Evolutionary conservation across 2,329 filamentous ascomycete species (phyloP).

Genomic region (Lachnellula willkommii): DNA sequence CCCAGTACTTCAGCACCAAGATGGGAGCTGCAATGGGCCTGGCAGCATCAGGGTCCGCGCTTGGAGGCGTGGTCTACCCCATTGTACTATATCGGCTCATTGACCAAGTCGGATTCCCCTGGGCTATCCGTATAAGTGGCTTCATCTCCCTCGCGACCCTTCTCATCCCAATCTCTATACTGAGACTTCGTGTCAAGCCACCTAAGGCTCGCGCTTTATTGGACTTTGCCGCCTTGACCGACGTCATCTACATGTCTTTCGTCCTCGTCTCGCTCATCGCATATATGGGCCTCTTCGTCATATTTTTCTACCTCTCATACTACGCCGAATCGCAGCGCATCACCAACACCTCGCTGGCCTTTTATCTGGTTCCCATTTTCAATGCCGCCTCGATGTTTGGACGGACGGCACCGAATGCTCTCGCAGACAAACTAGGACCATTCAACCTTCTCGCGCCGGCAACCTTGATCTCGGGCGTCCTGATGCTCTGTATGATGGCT

Average conservation of each 20-base stretch:
- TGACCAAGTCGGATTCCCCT: slow-evolving; percentile 44
- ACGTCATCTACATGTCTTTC: slow-evolving; percentile 35
- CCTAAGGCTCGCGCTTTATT: slow-evolving; percentile 34
- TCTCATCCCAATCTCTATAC: slow-evolving; percentile 24
- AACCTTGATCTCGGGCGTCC: slow-evolving; percentile 30
- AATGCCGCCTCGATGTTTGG: slow-evolving; percentile 47
- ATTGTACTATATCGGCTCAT: slow-evolving; percentile 54
- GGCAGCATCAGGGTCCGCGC: slow-evolving; percentile 41
- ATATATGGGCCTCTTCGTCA: slow-evolving; percentile 37
- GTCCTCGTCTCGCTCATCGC: slow-evolving; percentile 31
- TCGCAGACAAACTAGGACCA: slow-evolving; percentile 47
- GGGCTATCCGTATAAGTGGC: slow-evolving; percentile 49
- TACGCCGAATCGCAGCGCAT: slow-evolving; percentile 32
- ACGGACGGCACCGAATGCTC: slow-evolving; percentile 45
- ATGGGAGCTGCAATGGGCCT: slow-evolving; percentile 43
- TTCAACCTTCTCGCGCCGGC: slow-evolving; percentile 48
- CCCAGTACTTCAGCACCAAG: slow-evolving; percentile 43
- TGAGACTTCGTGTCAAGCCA: slow-evolving; percentile 34
- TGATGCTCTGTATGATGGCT: slow-evolving; percentile 35
- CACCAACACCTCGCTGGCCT: slow-evolving; percentile 36
- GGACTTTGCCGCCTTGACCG: slow-evolving; percentile 37
- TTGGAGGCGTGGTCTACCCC: slow-evolving; percentile 53
- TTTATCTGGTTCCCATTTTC: slow-evolving; percentile 48
- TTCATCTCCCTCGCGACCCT: slow-evolving; percentile 39
- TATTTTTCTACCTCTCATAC: slow-evolving; percentile 38